Conservation (phyloP, 2,329 filamentous ascomycete genomes). For the Colletotrichum graminicola region DNA sequence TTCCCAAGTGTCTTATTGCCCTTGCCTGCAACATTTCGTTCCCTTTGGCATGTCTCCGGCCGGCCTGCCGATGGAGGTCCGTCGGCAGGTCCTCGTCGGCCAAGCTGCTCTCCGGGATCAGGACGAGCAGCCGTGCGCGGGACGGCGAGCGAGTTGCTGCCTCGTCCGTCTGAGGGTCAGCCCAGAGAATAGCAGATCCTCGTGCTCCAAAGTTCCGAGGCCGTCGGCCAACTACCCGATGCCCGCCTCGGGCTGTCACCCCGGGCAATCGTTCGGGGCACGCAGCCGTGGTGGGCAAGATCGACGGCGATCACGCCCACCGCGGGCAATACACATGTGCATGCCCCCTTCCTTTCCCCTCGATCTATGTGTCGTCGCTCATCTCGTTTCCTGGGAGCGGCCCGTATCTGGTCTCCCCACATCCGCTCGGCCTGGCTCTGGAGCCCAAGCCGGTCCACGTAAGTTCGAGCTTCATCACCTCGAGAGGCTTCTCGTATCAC, state of each 20-base stretch:
- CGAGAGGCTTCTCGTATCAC: not conserved
- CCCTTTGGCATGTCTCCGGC: not conserved
- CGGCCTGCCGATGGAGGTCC: slow-evolving; percentile 1
- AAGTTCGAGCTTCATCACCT: not conserved
- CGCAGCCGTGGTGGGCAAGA: slow-evolving; percentile 5
- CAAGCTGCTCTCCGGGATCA: not conserved
- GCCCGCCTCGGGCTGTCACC: not conserved
- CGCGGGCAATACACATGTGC: not conserved
- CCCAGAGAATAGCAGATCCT: too few relatives aligned
- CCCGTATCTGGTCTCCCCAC: not conserved
- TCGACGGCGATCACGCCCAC: slow-evolving; percentile 4
- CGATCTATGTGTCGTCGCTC: slow-evolving; percentile 13
- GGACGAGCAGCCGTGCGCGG: not conserved
- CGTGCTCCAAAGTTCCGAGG: not conserved
- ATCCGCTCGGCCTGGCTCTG: not conserved
- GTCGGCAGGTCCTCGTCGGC: not conserved
- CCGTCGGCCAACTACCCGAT: not conserved
- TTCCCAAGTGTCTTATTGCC: not conserved
- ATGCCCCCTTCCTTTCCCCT: not conserved
- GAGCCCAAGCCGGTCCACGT: not conserved
- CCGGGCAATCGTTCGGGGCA: not conserved
- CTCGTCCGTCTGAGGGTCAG: too few relatives aligned
- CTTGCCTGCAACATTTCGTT: not conserved
- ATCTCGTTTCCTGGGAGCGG: not conserved
- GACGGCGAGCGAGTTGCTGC: not conserved